Percentiles rank a stretch among this genome's conserved stretches.
phyloP scores from a whole-genome alignment of 495 filamentous ascomycete species.

The Penicillium cosmopolitanum region DNA sequence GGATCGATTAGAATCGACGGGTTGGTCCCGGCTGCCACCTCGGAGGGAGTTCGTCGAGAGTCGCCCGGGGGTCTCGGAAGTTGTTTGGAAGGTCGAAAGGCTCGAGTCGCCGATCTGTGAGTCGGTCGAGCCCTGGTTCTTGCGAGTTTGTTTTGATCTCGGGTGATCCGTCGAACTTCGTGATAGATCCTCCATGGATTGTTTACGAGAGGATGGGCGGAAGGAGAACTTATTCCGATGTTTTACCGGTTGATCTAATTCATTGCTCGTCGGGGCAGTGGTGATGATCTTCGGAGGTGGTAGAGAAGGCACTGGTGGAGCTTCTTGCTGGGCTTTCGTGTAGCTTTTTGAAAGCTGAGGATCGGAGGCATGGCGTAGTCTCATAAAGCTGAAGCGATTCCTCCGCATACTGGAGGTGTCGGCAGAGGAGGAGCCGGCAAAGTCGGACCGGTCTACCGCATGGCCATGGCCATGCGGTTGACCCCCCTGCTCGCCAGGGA shows the following conservation, averaged over 20 bases:
- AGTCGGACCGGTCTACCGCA: constrained; percentile 20
- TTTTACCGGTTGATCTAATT: constrained; percentile 52
- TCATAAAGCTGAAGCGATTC: constrained; percentile 85
- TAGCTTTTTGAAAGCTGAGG: constrained; percentile 86
- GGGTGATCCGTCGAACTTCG: constrained; percentile 19
- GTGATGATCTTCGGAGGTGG: constrained; percentile 90
- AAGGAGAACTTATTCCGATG: constrained; percentile 48
- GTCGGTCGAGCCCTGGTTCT: constrained; percentile 36
- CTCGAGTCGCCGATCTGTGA: constrained; percentile 43
- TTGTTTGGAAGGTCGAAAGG: constrained; percentile 53
- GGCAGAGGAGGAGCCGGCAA: constrained; percentile 20
- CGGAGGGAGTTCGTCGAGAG: constrained; percentile 54
- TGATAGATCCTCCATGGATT: constrained; percentile 40
- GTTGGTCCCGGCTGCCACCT: constrained; percentile 60
- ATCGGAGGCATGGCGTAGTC: constrained; percentile 91
- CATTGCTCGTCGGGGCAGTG: constrained; percentile 82
- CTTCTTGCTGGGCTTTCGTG: constrained; percentile 61
- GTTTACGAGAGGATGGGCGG: constrained; percentile 35
- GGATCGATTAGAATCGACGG: constrained; percentile 66
- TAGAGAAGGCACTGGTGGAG: constrained; percentile 77
- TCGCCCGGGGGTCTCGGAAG: constrained; percentile 70
- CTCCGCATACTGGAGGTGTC: constrained; percentile 37
- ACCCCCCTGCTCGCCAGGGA: constrained; percentile 17
- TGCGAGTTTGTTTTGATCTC: constrained; percentile 24
- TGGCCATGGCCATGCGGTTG: background rate